Conservation (phyloP, 2,329 filamentous ascomycete genomes). For the Teratosphaeria nubilosa region DNA sequence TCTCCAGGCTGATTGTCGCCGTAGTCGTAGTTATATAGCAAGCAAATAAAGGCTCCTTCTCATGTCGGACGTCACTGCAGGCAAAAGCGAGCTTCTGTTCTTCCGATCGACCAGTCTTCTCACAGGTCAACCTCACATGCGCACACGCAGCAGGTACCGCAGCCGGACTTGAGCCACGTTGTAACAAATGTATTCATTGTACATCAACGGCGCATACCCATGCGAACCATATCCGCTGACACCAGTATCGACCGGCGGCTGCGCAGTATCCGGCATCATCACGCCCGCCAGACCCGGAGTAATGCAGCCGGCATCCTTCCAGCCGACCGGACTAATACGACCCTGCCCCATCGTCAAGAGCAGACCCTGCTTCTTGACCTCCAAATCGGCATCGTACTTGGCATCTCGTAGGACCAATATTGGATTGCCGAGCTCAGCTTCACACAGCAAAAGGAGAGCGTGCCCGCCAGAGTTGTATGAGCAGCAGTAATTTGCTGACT, state of each 20-base stretch:
- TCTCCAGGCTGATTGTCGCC: background rate
- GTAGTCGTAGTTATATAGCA: background rate
- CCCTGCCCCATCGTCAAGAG: constrained; percentile 65
- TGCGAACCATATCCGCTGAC: constrained; percentile 2
- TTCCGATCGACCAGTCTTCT: background rate
- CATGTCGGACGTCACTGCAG: background rate
- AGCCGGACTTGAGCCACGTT: constrained; percentile 59
- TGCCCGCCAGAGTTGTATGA: constrained; percentile 50
- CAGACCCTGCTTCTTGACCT: constrained; percentile 50
- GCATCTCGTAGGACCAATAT: constrained; percentile 53
- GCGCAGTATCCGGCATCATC: constrained; percentile 38
- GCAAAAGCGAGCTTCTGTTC: background rate
- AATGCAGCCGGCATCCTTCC: constrained; percentile 65
- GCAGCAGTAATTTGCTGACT: constrained; percentile 70
- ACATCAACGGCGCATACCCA: constrained; percentile 41
- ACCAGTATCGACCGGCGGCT: constrained; percentile 14
- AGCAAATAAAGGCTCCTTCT: background rate
- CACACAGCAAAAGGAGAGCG: constrained; percentile 70
- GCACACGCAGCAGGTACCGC: constrained; percentile 58
- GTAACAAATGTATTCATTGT: constrained; percentile 57
- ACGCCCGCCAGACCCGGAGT: constrained; percentile 57
- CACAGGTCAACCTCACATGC: constrained; percentile 17
- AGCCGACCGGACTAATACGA: constrained; percentile 51
- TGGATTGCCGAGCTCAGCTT: constrained; percentile 69
- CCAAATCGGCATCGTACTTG: constrained; percentile 53